Percentiles rank a stretch among this genome's conserved stretches.
Conservation (phyloP, 305 asterid species). For the Solanum chacoense region DNA sequence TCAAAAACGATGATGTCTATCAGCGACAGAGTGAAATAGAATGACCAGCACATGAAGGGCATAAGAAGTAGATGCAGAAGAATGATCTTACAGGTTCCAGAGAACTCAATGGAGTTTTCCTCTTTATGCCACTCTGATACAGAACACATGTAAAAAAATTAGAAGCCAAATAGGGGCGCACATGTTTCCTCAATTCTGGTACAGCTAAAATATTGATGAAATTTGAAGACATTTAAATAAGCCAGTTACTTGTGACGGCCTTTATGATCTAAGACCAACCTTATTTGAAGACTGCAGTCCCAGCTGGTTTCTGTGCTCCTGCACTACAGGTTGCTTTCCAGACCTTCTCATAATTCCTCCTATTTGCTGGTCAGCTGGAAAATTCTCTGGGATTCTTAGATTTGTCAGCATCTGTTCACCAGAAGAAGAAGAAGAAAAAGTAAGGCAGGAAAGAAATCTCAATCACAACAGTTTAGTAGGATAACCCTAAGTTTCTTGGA, state of each 20-base stretch:
- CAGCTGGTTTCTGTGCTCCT: neutral
- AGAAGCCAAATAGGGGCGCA: neutral
- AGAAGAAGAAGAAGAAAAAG: neutral
- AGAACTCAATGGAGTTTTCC: neutral
- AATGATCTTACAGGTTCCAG: neutral
- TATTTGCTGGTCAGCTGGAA: neutral
- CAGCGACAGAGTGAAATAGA: neutral
- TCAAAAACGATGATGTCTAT: neutral
- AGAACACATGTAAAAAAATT: neutral
- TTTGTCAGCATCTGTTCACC: neutral
- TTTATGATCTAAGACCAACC: neutral
- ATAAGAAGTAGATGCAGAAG: neutral
- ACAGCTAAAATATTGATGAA: neutral
- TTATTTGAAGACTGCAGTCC: neutral
- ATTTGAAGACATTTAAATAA: neutral
- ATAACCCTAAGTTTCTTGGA: neutral
- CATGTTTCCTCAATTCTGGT: neutral
- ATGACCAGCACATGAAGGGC: neutral
- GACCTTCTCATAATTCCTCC: neutral
- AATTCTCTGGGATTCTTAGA: neutral
- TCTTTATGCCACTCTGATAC: conserved; percentile 5
- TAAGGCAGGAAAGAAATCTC: neutral
- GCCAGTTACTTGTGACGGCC: neutral
- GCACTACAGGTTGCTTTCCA: neutral
- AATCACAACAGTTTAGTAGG: neutral